A percentile compares a stretch with the other conserved stretches of the same genome.
Conservation (phyloP, 1,139 yeast species). For the Zygosaccharomyces pseudobailii region DNA sequence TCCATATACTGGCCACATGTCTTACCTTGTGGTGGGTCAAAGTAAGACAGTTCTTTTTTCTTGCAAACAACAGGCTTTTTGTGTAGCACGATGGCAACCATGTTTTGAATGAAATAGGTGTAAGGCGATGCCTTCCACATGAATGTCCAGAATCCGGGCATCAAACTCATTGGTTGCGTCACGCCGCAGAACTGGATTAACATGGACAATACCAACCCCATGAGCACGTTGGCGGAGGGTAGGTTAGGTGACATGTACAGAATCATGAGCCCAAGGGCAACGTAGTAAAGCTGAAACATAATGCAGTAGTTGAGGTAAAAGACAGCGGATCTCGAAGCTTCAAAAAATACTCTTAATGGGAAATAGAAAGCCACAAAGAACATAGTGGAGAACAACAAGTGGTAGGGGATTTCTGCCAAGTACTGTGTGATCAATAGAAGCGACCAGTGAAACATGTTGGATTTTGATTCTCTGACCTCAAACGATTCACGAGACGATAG, state of each 20-base stretch:
- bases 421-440: constrained; percentile 48
- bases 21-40: constrained; percentile 50
- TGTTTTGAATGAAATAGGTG: constrained; percentile 59
- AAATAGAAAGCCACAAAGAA: constrained; percentile 51
- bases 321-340: constrained; percentile 49
- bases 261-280: constrained; percentile 48
- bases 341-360: constrained; percentile 46
- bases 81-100: constrained; percentile 48
- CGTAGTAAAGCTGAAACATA: constrained; percentile 48
- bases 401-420: constrained; percentile 48
- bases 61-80: constrained; percentile 50
- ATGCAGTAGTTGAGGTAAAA: constrained; percentile 42
- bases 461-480: constrained; percentile 55
- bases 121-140: constrained; percentile 67
- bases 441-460: constrained; percentile 62
- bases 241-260: constrained; percentile 53
- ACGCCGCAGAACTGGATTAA: constrained; percentile 56
- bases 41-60: constrained; percentile 43
- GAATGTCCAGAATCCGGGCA: constrained; percentile 63
- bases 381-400: constrained; percentile 44
- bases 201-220: constrained; percentile 47
- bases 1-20: constrained; percentile 52
- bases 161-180: constrained; percentile 46
- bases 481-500: constrained; percentile 48
- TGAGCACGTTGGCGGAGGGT: constrained; percentile 54